Evolutionary conservation across 495 filamentous ascomycete species (phyloP).

Genomic region (Penicillium soppii): DNA sequence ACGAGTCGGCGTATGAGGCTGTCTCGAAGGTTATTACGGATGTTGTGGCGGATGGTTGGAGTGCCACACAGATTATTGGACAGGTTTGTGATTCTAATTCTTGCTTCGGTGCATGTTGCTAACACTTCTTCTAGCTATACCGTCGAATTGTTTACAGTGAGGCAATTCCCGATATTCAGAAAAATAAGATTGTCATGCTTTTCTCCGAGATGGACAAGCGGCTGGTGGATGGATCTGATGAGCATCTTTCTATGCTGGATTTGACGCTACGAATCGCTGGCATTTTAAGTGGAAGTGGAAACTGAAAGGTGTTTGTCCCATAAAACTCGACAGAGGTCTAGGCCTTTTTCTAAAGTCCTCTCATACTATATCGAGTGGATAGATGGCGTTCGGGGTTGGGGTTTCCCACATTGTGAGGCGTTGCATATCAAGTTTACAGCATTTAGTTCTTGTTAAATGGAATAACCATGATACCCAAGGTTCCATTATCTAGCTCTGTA

Average conservation of each 20-base stretch:
- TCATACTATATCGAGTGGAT: not conserved
- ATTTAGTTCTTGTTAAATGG: conserved; percentile 13
- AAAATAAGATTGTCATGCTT: conserved; percentile 83
- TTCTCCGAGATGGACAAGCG: conserved; percentile 95
- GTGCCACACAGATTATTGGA: conserved; percentile 80
- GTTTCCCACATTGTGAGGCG: conserved; percentile 15
- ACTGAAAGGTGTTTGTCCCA: not conserved
- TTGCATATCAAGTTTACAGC: conserved; percentile 18
- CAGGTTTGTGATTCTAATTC: conserved; percentile 54
- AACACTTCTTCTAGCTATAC: conserved; percentile 64
- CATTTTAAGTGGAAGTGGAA: conserved; percentile 53
- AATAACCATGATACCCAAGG: conserved; percentile 30
- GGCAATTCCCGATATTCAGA: conserved; percentile 74
- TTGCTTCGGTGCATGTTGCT: not conserved
- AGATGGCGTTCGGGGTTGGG: conserved; percentile 16
- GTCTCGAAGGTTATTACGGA: conserved; percentile 79
- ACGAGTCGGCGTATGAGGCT: conserved; percentile 64
- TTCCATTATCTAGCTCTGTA: not conserved
- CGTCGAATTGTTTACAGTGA: conserved; percentile 82
- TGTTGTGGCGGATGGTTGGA: conserved; percentile 97
- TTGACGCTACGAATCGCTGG: conserved; percentile 75
- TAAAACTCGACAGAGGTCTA: not conserved
- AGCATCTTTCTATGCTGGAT: conserved; percentile 89
- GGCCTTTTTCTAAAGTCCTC: not conserved
- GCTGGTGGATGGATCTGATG: conserved; percentile 94